These are phyloP conservation scores for Pseudogymnoascus sp. DNA, from an alignment of 2,329 filamentous ascomycete species.

Conservation along the genomic window DNA sequence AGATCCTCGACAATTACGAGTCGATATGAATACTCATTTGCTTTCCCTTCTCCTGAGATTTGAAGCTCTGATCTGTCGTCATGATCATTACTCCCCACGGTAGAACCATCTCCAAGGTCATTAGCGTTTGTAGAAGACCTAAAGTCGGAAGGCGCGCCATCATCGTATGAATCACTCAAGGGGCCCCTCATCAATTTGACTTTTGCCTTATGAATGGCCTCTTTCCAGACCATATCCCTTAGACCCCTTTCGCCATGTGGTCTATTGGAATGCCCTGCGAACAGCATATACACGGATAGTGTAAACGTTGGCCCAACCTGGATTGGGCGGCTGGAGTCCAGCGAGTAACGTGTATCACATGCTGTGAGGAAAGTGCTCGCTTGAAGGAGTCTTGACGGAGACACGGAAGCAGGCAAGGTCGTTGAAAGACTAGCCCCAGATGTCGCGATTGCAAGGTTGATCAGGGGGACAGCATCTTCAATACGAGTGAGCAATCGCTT, in stretches of 20 bases:
- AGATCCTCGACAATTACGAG: conserved; percentile 62
- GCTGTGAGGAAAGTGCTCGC: conserved; percentile 85
- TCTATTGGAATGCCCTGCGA: conserved; percentile 62
- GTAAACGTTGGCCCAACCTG: conserved; percentile 85
- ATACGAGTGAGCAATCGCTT: conserved; percentile 67
- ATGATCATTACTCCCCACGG: background rate
- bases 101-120: conserved; percentile 23
- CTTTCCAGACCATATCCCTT: conserved; percentile 69
- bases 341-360: conserved; percentile 74
- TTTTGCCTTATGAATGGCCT: conserved; percentile 87
- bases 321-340: conserved; percentile 52
- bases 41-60: conserved; percentile 20
- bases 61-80: conserved; percentile 6
- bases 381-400: conserved; percentile 82
- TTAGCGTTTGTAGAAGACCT: conserved; percentile 10
- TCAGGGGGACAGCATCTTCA: conserved; percentile 81
- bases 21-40: conserved; percentile 59
- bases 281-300: conserved; percentile 91
- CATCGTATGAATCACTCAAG: background rate
- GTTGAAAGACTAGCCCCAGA: conserved; percentile 83
- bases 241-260: conserved; percentile 26
- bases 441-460: conserved; percentile 89
- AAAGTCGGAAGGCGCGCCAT: background rate
- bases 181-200: conserved; percentile 52
- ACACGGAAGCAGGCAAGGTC: conserved; percentile 71